Percentiles rank a stretch among this genome's conserved stretches.
These are phyloP conservation scores for Xylariaceae sp. DNA, from an alignment of 2,329 filamentous ascomycete genomes.

Conservation along the genomic window DNA sequence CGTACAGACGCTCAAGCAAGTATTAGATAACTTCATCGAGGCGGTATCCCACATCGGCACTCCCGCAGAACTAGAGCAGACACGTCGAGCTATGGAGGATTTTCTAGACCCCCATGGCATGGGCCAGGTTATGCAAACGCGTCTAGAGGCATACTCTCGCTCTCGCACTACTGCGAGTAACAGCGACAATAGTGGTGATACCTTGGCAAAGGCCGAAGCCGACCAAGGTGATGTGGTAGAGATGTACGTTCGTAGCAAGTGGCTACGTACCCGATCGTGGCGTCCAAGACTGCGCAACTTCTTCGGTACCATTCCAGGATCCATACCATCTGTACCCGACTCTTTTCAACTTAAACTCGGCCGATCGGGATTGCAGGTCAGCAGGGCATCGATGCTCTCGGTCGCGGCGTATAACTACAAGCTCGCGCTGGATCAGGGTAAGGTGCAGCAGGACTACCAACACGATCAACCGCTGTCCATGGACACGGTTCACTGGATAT, in stretches of 20 bases:
- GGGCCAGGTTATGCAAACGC: neutral
- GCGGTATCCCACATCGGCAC: neutral
- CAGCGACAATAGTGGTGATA: neutral
- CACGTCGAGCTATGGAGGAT: neutral
- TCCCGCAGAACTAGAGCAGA: neutral
- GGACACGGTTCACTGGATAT: constrained; percentile 6
- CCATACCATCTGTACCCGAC: neutral
- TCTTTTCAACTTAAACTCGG: neutral
- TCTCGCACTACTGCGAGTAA: neutral
- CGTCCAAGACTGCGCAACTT: neutral
- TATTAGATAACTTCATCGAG: neutral
- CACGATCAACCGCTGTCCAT: neutral
- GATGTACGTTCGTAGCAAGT: neutral
- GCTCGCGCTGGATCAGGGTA: neutral
- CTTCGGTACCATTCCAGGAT: neutral
- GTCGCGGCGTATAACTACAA: neutral
- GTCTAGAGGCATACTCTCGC: neutral
- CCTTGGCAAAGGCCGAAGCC: neutral
- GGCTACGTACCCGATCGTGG: neutral
- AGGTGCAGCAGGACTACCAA: neutral
- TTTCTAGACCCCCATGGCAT: neutral
- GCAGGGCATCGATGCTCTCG: neutral
- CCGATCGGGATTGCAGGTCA: neutral
- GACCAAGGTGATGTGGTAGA: neutral
- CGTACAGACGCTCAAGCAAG: neutral